These are phyloP conservation scores for Barnettozyma sucrosica DNA, from an alignment of 805 yeast genomes.

Conservation along the genomic window DNA sequence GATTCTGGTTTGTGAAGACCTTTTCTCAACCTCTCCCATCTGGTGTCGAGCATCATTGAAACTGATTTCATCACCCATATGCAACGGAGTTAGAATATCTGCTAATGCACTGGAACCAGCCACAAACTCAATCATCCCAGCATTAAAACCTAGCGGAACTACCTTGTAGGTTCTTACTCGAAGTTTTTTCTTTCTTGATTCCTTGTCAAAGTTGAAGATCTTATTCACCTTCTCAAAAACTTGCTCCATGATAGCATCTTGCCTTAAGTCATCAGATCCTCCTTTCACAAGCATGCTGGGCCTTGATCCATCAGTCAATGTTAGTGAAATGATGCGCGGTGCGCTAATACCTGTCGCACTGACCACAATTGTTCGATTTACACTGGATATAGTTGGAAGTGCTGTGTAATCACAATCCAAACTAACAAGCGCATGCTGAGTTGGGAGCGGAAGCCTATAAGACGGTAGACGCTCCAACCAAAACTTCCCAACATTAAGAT, in stretches of 20 bases:
- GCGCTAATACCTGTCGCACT: slow-evolving; percentile 81
- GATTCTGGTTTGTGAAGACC: slow-evolving; percentile 38
- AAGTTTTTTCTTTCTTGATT: slow-evolving; percentile 51
- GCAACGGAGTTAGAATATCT: slow-evolving; percentile 63
- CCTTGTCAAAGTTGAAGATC: slow-evolving; percentile 50
- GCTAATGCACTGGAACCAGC: slow-evolving; percentile 64
- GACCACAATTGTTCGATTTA: slow-evolving; percentile 44
- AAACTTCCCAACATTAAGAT: slow-evolving; percentile 42
- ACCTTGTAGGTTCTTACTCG: slow-evolving; percentile 81
- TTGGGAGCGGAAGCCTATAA: slow-evolving; percentile 60
- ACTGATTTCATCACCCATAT: slow-evolving; percentile 43
- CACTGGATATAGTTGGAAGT: slow-evolving; percentile 41
- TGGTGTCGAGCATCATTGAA: slow-evolving; percentile 53
- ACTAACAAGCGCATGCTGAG: slow-evolving; percentile 41
- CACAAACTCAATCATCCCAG: slow-evolving; percentile 91
- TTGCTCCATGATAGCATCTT: slow-evolving; percentile 97
- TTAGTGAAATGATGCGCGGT: slow-evolving; percentile 70
- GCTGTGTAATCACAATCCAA: slow-evolving; percentile 37
- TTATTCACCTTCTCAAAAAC: slow-evolving; percentile 83
- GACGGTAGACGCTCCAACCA: slow-evolving; percentile 50
- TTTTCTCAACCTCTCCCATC: slow-evolving; percentile 55
- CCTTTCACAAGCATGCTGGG: slow-evolving; percentile 70
- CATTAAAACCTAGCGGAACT: slow-evolving; percentile 78
- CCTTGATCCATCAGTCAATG: slow-evolving; percentile 49
- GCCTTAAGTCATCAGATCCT: slow-evolving; percentile 87